Evolutionary conservation across 2,329 filamentous ascomycete genomes (phyloP), one percentile per base, ranked within the genome.

Genomic region (Alternaria sp.): DNA sequence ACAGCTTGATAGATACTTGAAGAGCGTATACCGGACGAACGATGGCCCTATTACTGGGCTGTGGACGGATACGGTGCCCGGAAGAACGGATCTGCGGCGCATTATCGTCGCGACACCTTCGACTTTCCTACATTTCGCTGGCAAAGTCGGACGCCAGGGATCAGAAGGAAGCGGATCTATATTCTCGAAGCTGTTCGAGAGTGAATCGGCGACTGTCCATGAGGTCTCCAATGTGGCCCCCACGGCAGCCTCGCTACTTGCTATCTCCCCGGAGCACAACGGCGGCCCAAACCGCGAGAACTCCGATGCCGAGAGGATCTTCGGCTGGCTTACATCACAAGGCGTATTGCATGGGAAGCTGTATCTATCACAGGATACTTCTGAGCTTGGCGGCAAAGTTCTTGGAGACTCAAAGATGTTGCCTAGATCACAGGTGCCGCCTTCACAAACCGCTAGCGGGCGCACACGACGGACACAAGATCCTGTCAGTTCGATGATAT

Each of bases 321-420:
- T 94, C 81, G 96, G 94, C 1, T 99, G 96, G 96, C 86, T 98
- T 5, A 93, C 90, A 10, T 89, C 91, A 1, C 91, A 97, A 68
- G 95, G 96, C 8, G 88, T 98, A 4, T 92, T 93, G 65, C 92
- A 97, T 74, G 96, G 96, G n/a, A 90, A 88, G 67, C 85, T 99
- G 10, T 84, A 90, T 26, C 87, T 88, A 7, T 82, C 85, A 1
- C 86, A 90, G 2, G 81, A 86, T 21, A 87, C 87, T 5, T 82
- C 87, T 14, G 88, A 91, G 20, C 84, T 96, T 15, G 92, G 93
- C 26, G 87, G 86, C 61, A 90, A 89, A 75, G 87, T 97, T 4
- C 92, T 97, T 77, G 87, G 88, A 4, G 91, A 93, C 58, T 90
- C 94, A 2, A 96, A 90, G 78, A 85, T 97, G 82, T 82, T 97